Conservation (phyloP, 306 rosid species). For the Medicago ruthenica region DNA sequence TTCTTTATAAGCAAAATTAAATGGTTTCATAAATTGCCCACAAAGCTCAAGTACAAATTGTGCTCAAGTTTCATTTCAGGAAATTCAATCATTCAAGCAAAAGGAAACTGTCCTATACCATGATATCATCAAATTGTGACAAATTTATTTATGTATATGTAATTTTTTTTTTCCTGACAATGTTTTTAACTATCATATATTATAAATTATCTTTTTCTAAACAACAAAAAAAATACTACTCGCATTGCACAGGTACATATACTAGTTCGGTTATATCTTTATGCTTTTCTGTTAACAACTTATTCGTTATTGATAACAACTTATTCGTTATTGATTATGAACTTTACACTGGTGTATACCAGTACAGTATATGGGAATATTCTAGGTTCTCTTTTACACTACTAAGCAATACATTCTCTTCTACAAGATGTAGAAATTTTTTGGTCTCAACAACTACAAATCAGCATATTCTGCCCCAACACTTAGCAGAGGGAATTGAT, state of each 20-base stretch:
- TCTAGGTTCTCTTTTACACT: not conserved
- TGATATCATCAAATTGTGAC: too few relatives aligned
- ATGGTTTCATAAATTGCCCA: too few relatives aligned
- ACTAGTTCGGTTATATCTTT: not conserved
- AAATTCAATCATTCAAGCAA: too few relatives aligned
- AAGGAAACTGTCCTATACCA: too few relatives aligned
- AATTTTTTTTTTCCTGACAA: too few relatives aligned
- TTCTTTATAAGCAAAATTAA: not conserved
- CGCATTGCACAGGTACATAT: too few relatives aligned
- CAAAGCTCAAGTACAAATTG: too few relatives aligned
- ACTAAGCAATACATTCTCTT: not conserved
- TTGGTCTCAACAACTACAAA: not conserved
- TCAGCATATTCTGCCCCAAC: not conserved
- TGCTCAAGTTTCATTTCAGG: too few relatives aligned
- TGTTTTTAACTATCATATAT: too few relatives aligned
- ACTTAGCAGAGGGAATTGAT: conserved; percentile 10
- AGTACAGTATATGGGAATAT: not conserved
- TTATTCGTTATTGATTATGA: not conserved
- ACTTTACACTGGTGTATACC: not conserved
- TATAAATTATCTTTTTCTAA: too few relatives aligned
- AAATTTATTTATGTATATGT: too few relatives aligned
- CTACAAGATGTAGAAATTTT: not conserved
- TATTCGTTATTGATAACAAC: not conserved
- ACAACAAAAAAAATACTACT: too few relatives aligned
- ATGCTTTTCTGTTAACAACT: not conserved